Conservation (phyloP, 768 basidiomycete species). For the Xerocomus potaroensis region DNA sequence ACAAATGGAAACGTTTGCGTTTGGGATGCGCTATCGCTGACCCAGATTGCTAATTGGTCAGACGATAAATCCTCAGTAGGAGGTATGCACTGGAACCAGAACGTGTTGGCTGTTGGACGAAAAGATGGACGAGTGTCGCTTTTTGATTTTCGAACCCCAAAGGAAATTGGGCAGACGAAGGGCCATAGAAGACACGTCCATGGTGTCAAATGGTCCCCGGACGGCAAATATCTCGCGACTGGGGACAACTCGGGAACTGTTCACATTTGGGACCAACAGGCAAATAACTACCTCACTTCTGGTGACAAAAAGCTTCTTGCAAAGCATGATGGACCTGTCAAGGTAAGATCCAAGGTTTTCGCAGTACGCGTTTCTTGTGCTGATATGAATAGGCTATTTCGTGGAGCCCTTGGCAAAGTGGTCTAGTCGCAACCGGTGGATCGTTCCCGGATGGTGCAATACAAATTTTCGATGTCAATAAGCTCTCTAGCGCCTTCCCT, state of each 20-base stretch:
- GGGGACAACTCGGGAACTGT: slow-evolving; percentile 40
- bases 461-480: slow-evolving; percentile 46
- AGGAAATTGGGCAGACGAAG: slow-evolving; percentile 24
- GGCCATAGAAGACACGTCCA: slow-evolving; percentile 35
- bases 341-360: slow-evolving; percentile 26
- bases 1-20: slow-evolving; percentile 47
- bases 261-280: slow-evolving; percentile 42
- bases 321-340: slow-evolving; percentile 42
- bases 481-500: slow-evolving; percentile 40
- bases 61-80: slow-evolving; percentile 33
- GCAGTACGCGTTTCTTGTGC: background rate
- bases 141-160: slow-evolving; percentile 34
- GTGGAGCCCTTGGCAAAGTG: slow-evolving; percentile 72
- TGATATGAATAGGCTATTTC: slow-evolving; percentile 51
- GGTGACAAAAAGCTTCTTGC: slow-evolving; percentile 35
- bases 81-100: slow-evolving; percentile 38
- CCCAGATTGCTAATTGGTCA: slow-evolving; percentile 32
- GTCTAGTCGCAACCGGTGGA: slow-evolving; percentile 64
- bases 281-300: slow-evolving; percentile 28
- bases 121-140: slow-evolving; percentile 36
- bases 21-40: slow-evolving; percentile 43
- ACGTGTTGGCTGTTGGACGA: slow-evolving; percentile 37
- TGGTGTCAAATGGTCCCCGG: slow-evolving; percentile 39
- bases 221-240: slow-evolving; percentile 38
- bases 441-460: slow-evolving; percentile 58